These are phyloP conservation scores for Fagus crenata DNA, from an alignment of 306 rosid genomes.

Conservation along the genomic window DNA sequence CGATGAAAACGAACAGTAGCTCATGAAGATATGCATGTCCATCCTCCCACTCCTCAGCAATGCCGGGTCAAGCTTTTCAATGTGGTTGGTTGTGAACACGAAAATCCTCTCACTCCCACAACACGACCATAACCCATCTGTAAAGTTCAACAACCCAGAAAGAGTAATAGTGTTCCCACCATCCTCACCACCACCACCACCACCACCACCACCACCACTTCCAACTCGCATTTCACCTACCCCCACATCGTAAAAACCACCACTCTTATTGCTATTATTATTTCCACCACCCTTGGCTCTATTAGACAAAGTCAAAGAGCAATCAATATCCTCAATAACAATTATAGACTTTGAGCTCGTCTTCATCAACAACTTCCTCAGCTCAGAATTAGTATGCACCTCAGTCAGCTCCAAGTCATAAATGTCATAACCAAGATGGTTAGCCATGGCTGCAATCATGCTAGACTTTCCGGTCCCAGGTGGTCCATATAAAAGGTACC, in stretches of 20 bases:
- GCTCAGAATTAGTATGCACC: conserved; percentile 84
- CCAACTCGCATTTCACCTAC: conserved; percentile 25
- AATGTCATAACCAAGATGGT: conserved; percentile 78
- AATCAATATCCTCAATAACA: conserved; percentile 92
- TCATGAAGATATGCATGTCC: conserved; percentile 97
- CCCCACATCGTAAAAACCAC: conserved; percentile 35
- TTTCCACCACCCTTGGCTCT: conserved; percentile 40
- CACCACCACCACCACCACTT: conserved; percentile 31
- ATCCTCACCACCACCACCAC: conserved; percentile 46
- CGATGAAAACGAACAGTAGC: conserved; percentile 58
- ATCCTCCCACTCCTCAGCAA: conserved; percentile 86
- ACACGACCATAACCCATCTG: conserved; percentile 97
- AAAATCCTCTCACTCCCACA: conserved; percentile 97
- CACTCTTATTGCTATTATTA: neutral
- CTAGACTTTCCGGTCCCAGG: conserved; percentile 95
- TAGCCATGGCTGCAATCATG: conserved; percentile 99
- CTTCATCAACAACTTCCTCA: conserved; percentile 86
- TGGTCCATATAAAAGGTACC: conserved; percentile 85
- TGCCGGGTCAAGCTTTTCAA: conserved; percentile 95
- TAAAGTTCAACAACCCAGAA: conserved; percentile 85
- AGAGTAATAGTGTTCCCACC: conserved; percentile 68
- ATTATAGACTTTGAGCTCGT: conserved; percentile 86
- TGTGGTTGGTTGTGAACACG: conserved; percentile 90
- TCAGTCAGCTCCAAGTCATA: conserved; percentile 89
- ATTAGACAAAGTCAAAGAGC: conserved; percentile 64